Conservation (phyloP, 495 filamentous ascomycete species). For the Aspergillus mulundensis region DNA sequence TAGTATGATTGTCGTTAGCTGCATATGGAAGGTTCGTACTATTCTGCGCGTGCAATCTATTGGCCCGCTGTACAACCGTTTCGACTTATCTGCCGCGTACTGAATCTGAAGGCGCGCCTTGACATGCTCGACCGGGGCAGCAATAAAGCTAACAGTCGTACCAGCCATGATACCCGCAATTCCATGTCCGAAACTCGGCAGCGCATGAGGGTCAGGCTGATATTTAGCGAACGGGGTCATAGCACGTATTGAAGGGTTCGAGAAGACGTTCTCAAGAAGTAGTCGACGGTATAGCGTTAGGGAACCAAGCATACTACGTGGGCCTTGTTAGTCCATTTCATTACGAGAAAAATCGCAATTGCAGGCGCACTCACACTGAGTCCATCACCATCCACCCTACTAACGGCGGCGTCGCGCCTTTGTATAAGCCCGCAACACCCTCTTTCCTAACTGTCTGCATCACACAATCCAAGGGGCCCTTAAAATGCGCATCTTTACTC, state of each 20-base stretch:
- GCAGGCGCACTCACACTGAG: conserved; percentile 52
- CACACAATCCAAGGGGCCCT: conserved; percentile 82
- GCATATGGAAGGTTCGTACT: conserved; percentile 30
- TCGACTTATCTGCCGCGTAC: conserved; percentile 69
- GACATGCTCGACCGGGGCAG: conserved; percentile 91
- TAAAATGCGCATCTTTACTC: conserved; percentile 69
- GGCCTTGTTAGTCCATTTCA: background rate
- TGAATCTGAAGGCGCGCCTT: conserved; percentile 94
- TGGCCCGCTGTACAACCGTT: conserved; percentile 78
- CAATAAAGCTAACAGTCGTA: conserved; percentile 84
- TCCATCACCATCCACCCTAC: conserved; percentile 99
- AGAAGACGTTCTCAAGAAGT: conserved; percentile 75
- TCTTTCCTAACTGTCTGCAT: conserved; percentile 76
- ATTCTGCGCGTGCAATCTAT: conserved; percentile 77
- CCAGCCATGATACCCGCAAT: conserved; percentile 85
- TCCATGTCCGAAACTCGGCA: conserved; percentile 78
- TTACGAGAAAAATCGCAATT: background rate
- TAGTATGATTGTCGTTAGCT: background rate
- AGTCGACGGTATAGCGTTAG: conserved; percentile 83
- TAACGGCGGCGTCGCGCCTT: conserved; percentile 81
- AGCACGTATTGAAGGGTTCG: conserved; percentile 43
- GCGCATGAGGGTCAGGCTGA: conserved; percentile 35
- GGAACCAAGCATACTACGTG: conserved; percentile 75
- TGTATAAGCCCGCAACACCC: conserved; percentile 76
- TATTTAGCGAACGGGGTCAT: conserved; percentile 31